Conservation (phyloP, 2,329 filamentous ascomycete species). For the Grosmannia penicillata region DNA sequence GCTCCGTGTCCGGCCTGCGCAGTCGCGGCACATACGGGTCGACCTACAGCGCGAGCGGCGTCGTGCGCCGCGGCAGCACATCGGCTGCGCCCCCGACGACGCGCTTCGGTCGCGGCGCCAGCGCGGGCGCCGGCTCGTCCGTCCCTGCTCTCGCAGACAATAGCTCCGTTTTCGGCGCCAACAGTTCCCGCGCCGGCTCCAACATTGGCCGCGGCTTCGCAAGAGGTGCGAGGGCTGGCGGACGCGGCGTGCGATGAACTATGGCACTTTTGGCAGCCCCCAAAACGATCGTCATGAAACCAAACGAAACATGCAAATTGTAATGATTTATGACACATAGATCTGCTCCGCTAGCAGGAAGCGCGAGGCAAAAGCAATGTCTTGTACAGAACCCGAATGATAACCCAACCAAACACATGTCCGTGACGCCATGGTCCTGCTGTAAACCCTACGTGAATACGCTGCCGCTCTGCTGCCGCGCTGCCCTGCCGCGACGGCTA, state of each 20-base stretch:
- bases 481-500: not conserved
- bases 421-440: not conserved
- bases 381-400: not conserved
- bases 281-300: too few species aligned
- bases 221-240: conserved; percentile 31
- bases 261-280: too few species aligned
- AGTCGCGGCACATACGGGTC: not conserved
- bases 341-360: too few species aligned
- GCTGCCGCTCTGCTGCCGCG: not conserved
- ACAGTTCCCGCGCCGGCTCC: conserved; percentile 15
- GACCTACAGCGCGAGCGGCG: conserved; percentile 5
- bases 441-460: not conserved
- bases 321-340: not conserved
- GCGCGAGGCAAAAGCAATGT: too few species aligned
- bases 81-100: too few species aligned
- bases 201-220: conserved; percentile 30
- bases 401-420: not conserved
- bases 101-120: too few species aligned
- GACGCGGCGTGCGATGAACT: conserved; percentile 4
- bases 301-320: conserved; percentile 1
- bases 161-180: not conserved
- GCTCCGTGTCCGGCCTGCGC: not conserved
- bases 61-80: conserved; percentile 6
- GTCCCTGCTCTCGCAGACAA: too few species aligned
- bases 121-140: not conserved